Conservation (phyloP, 2,329 filamentous ascomycete genomes). For the Neofusicoccum umdonicola region DNA sequence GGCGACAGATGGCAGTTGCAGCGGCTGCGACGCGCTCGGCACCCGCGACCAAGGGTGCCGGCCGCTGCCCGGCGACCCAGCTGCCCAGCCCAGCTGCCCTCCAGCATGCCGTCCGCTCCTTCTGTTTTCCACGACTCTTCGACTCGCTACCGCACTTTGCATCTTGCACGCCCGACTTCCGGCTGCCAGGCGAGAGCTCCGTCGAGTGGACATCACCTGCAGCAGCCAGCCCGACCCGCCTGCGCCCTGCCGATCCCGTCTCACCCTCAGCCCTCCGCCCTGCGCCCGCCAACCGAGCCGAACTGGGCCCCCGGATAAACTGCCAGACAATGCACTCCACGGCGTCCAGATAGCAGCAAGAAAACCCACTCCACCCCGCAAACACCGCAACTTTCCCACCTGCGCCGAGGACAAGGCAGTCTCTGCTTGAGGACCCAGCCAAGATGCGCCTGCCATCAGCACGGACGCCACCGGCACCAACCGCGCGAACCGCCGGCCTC, state of each 20-base stretch:
- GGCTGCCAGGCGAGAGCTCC: neutral
- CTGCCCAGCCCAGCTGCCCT: too few relatives aligned
- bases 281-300: neutral
- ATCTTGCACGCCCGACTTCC: neutral
- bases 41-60: neutral
- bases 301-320: neutral
- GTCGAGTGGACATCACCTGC: neutral
- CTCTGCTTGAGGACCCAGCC: too few relatives aligned
- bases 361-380: neutral
- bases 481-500: neutral
- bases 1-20: neutral
- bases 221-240: neutral
- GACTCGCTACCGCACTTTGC: neutral
- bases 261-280: neutral
- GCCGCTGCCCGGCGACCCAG: too few relatives aligned
- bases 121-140: neutral
- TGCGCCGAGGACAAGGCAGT: neutral
- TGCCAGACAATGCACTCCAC: neutral
- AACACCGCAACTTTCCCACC: neutral
- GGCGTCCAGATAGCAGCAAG: neutral
- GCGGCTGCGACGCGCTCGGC: conserved; percentile 12
- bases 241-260: conserved; percentile 7
- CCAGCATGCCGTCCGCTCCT: neutral
- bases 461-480: neutral
- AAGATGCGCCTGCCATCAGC: neutral